Base-by-base conservation (phyloP, 495 filamentous ascomycete genomes). In the Hypoxylon lenormandii region DNA sequence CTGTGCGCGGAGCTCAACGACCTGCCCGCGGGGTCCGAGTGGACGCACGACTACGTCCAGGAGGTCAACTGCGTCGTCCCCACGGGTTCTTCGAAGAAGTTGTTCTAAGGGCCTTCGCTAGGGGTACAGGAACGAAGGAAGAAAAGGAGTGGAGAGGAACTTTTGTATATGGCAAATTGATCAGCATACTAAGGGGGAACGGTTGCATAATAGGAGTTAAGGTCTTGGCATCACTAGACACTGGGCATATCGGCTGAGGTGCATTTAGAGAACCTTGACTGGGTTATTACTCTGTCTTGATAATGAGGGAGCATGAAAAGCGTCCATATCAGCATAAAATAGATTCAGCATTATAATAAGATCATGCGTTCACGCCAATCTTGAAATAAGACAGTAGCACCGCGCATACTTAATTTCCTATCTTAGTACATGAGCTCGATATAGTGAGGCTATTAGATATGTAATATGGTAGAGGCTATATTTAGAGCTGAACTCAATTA, bases 41-140 rank as follows among this genome's bases (percentile, higher is more conserved):
- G 42, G 48, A 64, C 48, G 2, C 66, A 70, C 33, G 66, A 70
- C 5, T 64, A 49, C 19, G 66, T 60, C 11, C 66, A 70, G 66
- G 60, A 70, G 28, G 60, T 70, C 1, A 40, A 55, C 15, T 70
- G 66, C 38, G 50, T 65, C 40, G 49, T 23, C 26, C 18, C 48
- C 6, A 13, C 54, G 22, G 8, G n/a, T n/a, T n/a, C 47, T 16
- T 22, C 16, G 18, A 21, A 30, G 26, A 16, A 19, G 42, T 4
- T 10, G 7, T 45, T 18, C 23, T 69, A 18, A 50, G 19, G 5
- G 33, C 0, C 30, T 53, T 53, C 5, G 36, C 38, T 42, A 15
- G 38, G 1, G 2, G 5, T 10, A 26, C 23, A 2, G 42, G 16
- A 5, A 13, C 12, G 38, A 15, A 42, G 38, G 15, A 8, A 42